Base-by-base conservation (phyloP, 495 filamentous ascomycete species). In the Penicillium verhagenii region DNA sequence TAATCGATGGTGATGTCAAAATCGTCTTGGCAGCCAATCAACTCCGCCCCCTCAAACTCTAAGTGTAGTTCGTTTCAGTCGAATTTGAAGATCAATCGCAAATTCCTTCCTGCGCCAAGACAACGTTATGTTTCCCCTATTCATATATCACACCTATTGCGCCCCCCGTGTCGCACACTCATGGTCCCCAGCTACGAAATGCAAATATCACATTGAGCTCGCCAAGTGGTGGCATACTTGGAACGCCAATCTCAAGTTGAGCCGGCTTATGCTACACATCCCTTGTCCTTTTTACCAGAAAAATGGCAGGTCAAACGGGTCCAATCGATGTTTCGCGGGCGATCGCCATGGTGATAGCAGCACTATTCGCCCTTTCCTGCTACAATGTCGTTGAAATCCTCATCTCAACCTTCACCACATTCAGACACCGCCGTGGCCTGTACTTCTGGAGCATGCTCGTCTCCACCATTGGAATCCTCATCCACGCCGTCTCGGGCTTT, bases 391-490 rank as follows among this genome's bases (percentile, higher is more conserved):
- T 78, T 13, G 75, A 76, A 47, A 66, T 73, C 20, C 56, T 61
- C 33, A 35, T 71, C 31, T 69, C 67, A 39, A 75, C 79, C 26
- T 72, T 74, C 42, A 59, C 63, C 24, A 69, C 67, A 33, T 79
- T 78, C 63, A 65, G 64, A 24, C 69, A 65, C n/a, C 59, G 56
- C 19, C 39, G 43, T 4, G 74, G 77, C 9, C 60, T 76, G 1
- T 79, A 79, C 56, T 79, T 75, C 60, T 79, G 72, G 73, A 72
- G 65, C 40, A 64, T 79, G 53, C 19, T 69, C 0, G 39, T 69
- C n/a, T 58, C 67, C 7, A 67, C 61, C 6, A 24, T 60, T 6
- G 71, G 68, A 13, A 60, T 66, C 16, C 26, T 61, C 9, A 16
- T 69, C 6, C 61, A 75, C 50, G 48, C 63, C 9, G 40, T 72